These are phyloP conservation scores for Curvularia verruculosa DNA, from an alignment of 2,329 filamentous ascomycete genomes.

Conservation along the genomic window DNA sequence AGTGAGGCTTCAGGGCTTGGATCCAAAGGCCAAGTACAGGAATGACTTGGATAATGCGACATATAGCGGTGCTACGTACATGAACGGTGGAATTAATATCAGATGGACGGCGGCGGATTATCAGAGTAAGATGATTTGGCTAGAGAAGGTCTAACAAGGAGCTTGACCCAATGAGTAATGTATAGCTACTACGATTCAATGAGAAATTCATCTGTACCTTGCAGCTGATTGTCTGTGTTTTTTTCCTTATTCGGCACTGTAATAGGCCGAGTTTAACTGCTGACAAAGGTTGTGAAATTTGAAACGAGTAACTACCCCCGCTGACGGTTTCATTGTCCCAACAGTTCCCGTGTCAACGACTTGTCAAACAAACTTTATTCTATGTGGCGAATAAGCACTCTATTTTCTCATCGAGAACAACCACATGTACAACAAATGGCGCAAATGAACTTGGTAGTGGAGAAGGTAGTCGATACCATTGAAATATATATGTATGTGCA, in stretches of 20 bases:
- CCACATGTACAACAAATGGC: background rate
- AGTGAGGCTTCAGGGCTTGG: slow-evolving; percentile 63
- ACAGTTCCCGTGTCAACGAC: background rate
- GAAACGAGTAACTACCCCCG: background rate
- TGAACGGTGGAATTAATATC: slow-evolving; percentile 66
- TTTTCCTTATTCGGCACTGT: background rate
- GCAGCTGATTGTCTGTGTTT: no score
- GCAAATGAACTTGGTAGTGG: background rate
- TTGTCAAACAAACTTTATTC: background rate
- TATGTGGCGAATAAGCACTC: background rate
- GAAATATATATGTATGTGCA: background rate
- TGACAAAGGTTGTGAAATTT: background rate
- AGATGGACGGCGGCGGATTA: slow-evolving; percentile 59
- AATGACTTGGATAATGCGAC: slow-evolving; percentile 59
- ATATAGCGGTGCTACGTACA: slow-evolving; percentile 65
- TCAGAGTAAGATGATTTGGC: slow-evolving; percentile 62
- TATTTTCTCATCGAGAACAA: background rate
- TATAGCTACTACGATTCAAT: no score
- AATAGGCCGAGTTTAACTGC: background rate
- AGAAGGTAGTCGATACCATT: background rate
- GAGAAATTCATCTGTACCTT: no score
- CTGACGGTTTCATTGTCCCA: background rate
- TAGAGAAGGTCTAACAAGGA: slow-evolving; percentile 51
- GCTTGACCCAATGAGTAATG: background rate
- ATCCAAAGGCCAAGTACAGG: slow-evolving; percentile 59